phyloP scores from a whole-genome alignment of 1,284 basidiomycete species.

The Pisolithus thermaeus region DNA sequence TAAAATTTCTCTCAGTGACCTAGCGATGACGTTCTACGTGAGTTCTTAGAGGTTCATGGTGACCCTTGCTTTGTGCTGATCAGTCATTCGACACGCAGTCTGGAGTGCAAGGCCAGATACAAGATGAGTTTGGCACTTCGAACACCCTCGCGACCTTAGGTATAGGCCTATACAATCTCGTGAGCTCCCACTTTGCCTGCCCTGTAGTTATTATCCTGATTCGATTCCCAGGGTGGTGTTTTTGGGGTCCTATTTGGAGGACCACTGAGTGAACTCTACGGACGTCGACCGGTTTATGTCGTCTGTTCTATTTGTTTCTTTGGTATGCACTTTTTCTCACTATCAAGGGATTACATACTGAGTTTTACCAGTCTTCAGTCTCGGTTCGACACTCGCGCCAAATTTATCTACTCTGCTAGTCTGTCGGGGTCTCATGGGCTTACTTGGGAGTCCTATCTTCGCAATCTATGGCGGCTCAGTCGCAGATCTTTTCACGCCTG shows the following conservation, averaged over 20 bases:
- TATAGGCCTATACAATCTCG: slow-evolving; percentile 23
- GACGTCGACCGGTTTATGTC: slow-evolving; percentile 20
- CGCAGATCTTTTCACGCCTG: slow-evolving; percentile 20
- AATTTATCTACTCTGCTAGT: slow-evolving; percentile 12
- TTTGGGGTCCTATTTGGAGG: slow-evolving; percentile 23
- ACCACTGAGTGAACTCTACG: slow-evolving; percentile 23
- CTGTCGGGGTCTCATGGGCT: slow-evolving; percentile 17
- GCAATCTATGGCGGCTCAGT: slow-evolving; percentile 23
- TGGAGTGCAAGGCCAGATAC: slow-evolving; percentile 23
- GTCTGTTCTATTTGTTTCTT: slow-evolving; percentile 19
- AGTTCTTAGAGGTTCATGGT: slow-evolving; percentile 1
- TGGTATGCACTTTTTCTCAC: slow-evolving; percentile 5
- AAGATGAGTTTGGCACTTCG: slow-evolving; percentile 17
- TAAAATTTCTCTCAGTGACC: slow-evolving; percentile 12
- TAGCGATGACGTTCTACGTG: slow-evolving; percentile 21
- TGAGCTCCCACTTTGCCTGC: slow-evolving; percentile 3
- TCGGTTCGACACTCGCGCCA: slow-evolving; percentile 16
- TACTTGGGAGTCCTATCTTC: slow-evolving; percentile 19
- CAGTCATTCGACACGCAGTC: slow-evolving; percentile 12
- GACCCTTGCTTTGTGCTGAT: neutral
- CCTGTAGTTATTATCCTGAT: neutral
- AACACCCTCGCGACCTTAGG: slow-evolving; percentile 17
- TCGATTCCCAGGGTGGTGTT: slow-evolving; percentile 14
- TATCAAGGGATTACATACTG: neutral
- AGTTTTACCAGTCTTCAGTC: slow-evolving; percentile 15